These are phyloP conservation scores for Talaromyces proteolyticus DNA, from an alignment of 495 filamentous ascomycete genomes.

Conservation along the genomic window DNA sequence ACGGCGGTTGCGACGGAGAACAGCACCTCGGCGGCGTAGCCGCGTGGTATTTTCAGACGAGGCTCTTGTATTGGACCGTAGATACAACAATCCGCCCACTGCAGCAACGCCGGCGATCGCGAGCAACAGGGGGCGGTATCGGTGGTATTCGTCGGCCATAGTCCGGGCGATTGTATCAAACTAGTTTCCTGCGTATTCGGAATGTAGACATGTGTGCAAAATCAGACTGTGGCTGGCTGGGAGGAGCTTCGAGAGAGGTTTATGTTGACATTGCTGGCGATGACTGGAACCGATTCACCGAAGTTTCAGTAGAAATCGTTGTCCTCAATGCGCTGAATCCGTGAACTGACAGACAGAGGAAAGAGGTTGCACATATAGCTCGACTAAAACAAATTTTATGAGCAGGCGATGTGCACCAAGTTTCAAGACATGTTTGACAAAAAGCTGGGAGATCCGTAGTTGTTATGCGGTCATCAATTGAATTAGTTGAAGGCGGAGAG, in stretches of 20 bases:
- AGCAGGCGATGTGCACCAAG: background rate
- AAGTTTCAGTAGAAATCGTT: too few species aligned
- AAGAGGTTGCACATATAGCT: too few species aligned
- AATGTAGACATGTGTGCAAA: too few species aligned
- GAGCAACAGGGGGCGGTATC: slow-evolving; percentile 45
- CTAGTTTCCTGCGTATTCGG: background rate
- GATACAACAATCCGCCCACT: slow-evolving; percentile 41
- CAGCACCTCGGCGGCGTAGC: slow-evolving; percentile 42
- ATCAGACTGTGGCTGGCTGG: background rate
- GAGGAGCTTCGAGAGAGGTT: too few species aligned
- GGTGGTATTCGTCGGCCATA: slow-evolving; percentile 25
- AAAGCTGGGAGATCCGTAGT: too few species aligned
- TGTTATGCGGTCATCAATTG: background rate
- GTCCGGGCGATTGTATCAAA: background rate
- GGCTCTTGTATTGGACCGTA: slow-evolving; percentile 31
- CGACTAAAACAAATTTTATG: too few species aligned
- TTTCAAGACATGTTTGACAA: background rate
- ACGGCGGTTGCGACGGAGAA: slow-evolving; percentile 31
- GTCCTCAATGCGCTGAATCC: too few species aligned
- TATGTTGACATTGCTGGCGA: too few species aligned
- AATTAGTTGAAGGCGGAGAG: background rate
- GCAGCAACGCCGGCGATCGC: slow-evolving; percentile 44
- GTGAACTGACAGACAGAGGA: too few species aligned
- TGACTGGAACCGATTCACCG: too few species aligned
- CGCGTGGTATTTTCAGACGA: slow-evolving; percentile 18